Evolutionary conservation across 768 basidiomycete genomes (phyloP).

Genomic region (Russula olivacea): DNA sequence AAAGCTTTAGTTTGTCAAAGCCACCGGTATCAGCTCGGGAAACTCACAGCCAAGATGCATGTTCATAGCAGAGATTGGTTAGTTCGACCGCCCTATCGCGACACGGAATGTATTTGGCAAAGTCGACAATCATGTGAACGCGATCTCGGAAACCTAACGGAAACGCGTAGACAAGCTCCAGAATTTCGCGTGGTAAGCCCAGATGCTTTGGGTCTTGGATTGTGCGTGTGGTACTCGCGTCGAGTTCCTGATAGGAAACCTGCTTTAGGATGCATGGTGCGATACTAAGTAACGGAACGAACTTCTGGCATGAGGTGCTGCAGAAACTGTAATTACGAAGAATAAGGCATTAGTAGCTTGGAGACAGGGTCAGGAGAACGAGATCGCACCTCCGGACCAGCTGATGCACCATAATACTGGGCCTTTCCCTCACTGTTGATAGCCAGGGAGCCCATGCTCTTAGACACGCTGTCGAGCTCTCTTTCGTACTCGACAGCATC

Average conservation of each 20-base stretch:
- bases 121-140: constrained; percentile 35
- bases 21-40: constrained; percentile 2
- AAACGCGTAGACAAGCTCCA: constrained; percentile 43
- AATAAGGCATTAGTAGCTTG: not conserved
- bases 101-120: constrained; percentile 39
- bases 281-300: not conserved
- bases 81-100: constrained; percentile 38
- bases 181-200: constrained; percentile 40
- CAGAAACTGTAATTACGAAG: constrained; percentile 25
- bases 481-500: constrained; percentile 20
- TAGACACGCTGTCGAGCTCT: constrained; percentile 32
- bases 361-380: not conserved
- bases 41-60: constrained; percentile 45
- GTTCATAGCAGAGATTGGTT: constrained; percentile 39
- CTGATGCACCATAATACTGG: constrained; percentile 46
- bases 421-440: constrained; percentile 45
- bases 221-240: not conserved
- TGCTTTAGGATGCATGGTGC: not conserved
- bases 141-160: constrained; percentile 44
- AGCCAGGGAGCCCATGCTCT: constrained; percentile 44
- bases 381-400: constrained; percentile 44
- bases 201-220: constrained; percentile 28
- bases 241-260: constrained; percentile 8
- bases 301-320: constrained; percentile 23
- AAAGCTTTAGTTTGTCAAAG: not conserved